These are phyloP conservation scores for Ostreobium quekettii DNA, from an alignment of 139 green algal species.

Conservation along the genomic window DNA sequence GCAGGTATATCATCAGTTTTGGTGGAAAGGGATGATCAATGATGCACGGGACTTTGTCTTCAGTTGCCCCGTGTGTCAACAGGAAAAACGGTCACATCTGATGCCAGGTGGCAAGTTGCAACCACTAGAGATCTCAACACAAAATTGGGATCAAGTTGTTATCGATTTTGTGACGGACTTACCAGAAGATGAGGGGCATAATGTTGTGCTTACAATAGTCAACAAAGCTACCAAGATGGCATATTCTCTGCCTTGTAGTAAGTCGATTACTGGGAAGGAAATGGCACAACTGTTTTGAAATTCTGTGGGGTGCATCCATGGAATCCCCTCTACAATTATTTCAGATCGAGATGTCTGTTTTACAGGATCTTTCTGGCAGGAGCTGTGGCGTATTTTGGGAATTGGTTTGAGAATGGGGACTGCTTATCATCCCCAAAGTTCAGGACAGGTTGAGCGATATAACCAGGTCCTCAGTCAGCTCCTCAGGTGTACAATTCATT, in stretches of 20 bases:
- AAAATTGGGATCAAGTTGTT: conserved; percentile 31
- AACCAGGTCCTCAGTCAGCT: conserved; percentile 40
- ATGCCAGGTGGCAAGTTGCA: conserved; percentile 26
- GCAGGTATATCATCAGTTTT: background rate
- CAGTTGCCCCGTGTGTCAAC: conserved; percentile 15
- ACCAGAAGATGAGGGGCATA: conserved; percentile 20
- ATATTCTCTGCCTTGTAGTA: conserved; percentile 30
- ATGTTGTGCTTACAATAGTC: conserved; percentile 40
- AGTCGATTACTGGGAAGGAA: conserved; percentile 20
- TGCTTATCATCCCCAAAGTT: conserved; percentile 45
- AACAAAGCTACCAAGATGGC: conserved; percentile 46
- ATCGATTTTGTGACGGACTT: conserved; percentile 54
- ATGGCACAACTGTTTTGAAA: conserved; percentile 30
- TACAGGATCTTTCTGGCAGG: conserved; percentile 31
- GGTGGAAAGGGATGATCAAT: background rate
- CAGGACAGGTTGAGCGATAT: conserved; percentile 55
- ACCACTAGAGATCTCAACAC: conserved; percentile 30
- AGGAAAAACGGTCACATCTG: conserved; percentile 13
- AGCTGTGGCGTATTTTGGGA: conserved; percentile 25
- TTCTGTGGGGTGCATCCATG: conserved; percentile 32
- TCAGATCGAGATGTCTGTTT: conserved; percentile 51
- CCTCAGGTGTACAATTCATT: conserved; percentile 29
- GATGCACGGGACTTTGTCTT: background rate
- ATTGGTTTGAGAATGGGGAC: conserved; percentile 39
- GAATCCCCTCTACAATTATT: conserved; percentile 40